Conservation (phyloP, 106 monocot genomes). For the Dioscorea zingiberensis region DNA sequence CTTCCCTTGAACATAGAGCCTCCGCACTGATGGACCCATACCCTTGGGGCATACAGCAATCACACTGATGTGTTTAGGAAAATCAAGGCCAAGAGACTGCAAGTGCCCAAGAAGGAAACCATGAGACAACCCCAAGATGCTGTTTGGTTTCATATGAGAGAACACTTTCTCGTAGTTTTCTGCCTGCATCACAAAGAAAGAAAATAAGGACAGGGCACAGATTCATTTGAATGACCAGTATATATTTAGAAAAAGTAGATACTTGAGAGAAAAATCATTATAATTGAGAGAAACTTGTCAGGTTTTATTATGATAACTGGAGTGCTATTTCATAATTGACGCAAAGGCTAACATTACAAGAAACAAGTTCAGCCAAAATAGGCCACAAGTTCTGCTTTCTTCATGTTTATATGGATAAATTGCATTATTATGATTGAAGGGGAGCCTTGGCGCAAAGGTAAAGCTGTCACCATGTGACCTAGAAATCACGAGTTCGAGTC, state of each 20-base stretch:
- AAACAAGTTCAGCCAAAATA: background rate
- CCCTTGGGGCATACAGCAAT: conserved; percentile 93
- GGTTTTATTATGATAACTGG: too few species aligned
- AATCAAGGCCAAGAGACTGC: conserved; percentile 68
- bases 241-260: too few species aligned
- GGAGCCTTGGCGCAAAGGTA: too few species aligned
- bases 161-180: conserved; percentile 81
- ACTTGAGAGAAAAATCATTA: too few species aligned
- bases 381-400: too few species aligned
- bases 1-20: conserved; percentile 86
- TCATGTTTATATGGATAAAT: too few species aligned
- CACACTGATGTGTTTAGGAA: conserved; percentile 80
- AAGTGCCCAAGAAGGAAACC: conserved; percentile 90
- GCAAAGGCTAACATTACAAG: background rate
- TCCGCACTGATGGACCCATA: conserved; percentile 88
- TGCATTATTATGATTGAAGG: too few species aligned
- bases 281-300: background rate
- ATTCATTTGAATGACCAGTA: too few species aligned
- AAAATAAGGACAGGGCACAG: background rate
- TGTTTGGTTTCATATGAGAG: conserved; percentile 90
- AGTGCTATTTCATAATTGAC: background rate
- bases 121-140: conserved; percentile 82
- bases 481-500: too few species aligned
- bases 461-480: too few species aligned
- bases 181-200: conserved; percentile 22